These are phyloP conservation scores for Chaetomiaceae sp. DNA, from an alignment of 2,329 filamentous ascomycete species.

Conservation along the genomic window DNA sequence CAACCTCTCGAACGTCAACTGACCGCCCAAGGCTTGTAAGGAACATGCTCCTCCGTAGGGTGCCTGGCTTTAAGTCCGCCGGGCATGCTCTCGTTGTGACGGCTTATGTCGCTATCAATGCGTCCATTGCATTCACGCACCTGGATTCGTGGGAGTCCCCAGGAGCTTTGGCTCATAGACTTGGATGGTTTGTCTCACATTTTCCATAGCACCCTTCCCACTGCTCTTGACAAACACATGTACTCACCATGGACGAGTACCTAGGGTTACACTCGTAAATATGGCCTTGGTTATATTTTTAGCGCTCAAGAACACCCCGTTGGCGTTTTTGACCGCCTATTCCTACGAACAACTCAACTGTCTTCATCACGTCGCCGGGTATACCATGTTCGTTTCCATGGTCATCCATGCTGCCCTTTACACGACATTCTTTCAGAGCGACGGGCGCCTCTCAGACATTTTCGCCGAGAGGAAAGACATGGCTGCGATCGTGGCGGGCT, in stretches of 20 bases:
- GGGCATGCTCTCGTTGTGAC: slow-evolving; percentile 33
- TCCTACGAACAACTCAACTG: slow-evolving; percentile 58
- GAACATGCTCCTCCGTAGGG: slow-evolving; percentile 31
- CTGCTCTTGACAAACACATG: not conserved
- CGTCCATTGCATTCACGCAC: slow-evolving; percentile 30
- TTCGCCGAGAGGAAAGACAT: slow-evolving; percentile 36
- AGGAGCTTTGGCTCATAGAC: slow-evolving; percentile 26
- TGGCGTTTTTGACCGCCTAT: slow-evolving; percentile 49
- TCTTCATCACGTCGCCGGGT: slow-evolving; percentile 53
- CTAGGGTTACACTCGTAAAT: slow-evolving; percentile 38
- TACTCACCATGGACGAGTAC: not conserved
- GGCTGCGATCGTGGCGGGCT: slow-evolving; percentile 45
- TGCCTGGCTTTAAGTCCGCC: slow-evolving; percentile 32
- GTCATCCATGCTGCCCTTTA: slow-evolving; percentile 46
- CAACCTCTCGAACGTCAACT: too few species aligned
- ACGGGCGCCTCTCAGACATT: slow-evolving; percentile 31
- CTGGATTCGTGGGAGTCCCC: slow-evolving; percentile 25
- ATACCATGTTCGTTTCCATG: slow-evolving; percentile 42
- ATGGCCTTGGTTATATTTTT: slow-evolving; percentile 50
- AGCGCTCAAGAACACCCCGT: slow-evolving; percentile 54
- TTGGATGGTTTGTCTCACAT: slow-evolving; percentile 31
- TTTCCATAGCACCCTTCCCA: not conserved
- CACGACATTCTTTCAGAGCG: slow-evolving; percentile 36
- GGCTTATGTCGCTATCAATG: slow-evolving; percentile 32
- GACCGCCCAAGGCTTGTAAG: slow-evolving; percentile 24